Evolutionary conservation across 2,329 filamentous ascomycete genomes (phyloP), one percentile per base, ranked within the genome.

Genomic region (Fusarium austroafricanum): DNA sequence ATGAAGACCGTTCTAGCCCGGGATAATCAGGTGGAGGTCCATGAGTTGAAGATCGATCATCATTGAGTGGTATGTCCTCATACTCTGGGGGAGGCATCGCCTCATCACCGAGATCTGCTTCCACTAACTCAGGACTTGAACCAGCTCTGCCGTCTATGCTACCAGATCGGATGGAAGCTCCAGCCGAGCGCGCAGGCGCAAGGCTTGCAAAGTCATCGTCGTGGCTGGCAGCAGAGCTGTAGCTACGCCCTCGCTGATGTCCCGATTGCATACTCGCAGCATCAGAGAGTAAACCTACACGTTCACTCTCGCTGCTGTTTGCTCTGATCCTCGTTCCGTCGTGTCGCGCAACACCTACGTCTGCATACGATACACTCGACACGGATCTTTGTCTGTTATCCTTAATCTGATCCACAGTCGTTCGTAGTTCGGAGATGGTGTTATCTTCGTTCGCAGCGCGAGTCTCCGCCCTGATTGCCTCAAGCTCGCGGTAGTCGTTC

Each of bases 311-410:
- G 18, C 83, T 84, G 65, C 90, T 94, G 73, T 89, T 91, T 35
- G 90, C 90, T 29, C 92, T 86, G 28, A 96, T 79, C 44, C 92
- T 83, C 2, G 91, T 92, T 49, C 92, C 92, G 71, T 96, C 92
- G 72, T 92, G 91, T 43, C 90, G 84, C 1, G 91, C 92, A 15
- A 94, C 86, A 33, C 92, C 92, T 6, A 96, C 78, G 40, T 92
- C 90, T 11, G 86, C 90, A 71, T 96, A 96, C 42, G 89, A 89
- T 18, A 96, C 92, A 56, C 89, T 90, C 43, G 90, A 92, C 5
- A 93, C 89, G 17, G 90, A 85, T 26, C 90, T 84, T 57, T 91
- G 87, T 18, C 92, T 84, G 63, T 83, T 83, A 15, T 85, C 83
- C 73, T 86, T 87, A 42, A 88, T 80, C 11, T 85, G 82, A 11